Percentiles rank a stretch among this genome's conserved stretches.
Conservation (phyloP, 305 asterid species). For the Ilex paraguariensis region DNA sequence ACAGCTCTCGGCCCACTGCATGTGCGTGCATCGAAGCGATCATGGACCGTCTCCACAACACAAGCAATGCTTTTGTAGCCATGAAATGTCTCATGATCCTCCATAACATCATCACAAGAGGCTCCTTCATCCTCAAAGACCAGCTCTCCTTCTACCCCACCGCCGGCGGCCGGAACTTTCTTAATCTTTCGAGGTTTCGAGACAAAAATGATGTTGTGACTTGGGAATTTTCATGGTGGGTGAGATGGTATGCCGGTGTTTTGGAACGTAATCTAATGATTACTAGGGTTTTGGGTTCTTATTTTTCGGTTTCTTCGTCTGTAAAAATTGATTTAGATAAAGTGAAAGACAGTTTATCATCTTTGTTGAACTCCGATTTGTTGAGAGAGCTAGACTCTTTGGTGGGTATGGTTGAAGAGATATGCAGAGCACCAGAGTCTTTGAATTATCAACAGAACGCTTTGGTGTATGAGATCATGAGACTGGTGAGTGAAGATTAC, state of each 20-base stretch:
- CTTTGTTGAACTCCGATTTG: background rate
- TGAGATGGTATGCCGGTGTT: constrained; percentile 33
- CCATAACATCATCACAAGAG: constrained; percentile 25
- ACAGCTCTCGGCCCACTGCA: constrained; percentile 13
- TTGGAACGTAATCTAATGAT: constrained; percentile 27
- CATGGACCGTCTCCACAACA: constrained; percentile 34
- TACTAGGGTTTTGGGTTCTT: constrained; percentile 18
- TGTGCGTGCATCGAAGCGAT: constrained; percentile 24
- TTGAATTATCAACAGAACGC: constrained; percentile 19
- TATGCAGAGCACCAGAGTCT: constrained; percentile 34
- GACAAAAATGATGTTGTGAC: constrained; percentile 4
- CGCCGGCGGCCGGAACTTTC: constrained; percentile 19
- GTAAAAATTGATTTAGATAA: constrained; percentile 9
- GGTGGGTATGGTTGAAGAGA: constrained; percentile 31
- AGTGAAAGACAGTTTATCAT: background rate
- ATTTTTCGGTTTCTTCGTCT: constrained; percentile 12
- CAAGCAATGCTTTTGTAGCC: constrained; percentile 24
- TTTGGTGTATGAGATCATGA: constrained; percentile 29
- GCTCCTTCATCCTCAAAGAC: constrained; percentile 22
- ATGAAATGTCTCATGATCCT: constrained; percentile 33
- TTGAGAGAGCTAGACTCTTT: constrained; percentile 20
- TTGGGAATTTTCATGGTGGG: constrained; percentile 27
- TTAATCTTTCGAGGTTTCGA: constrained; percentile 19
- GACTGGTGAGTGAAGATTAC: constrained; percentile 30
- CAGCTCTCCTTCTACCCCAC: constrained; percentile 16